phyloP scores from a whole-genome alignment of 495 filamentous ascomycete genomes.

The Podospora fimiseda region DNA sequence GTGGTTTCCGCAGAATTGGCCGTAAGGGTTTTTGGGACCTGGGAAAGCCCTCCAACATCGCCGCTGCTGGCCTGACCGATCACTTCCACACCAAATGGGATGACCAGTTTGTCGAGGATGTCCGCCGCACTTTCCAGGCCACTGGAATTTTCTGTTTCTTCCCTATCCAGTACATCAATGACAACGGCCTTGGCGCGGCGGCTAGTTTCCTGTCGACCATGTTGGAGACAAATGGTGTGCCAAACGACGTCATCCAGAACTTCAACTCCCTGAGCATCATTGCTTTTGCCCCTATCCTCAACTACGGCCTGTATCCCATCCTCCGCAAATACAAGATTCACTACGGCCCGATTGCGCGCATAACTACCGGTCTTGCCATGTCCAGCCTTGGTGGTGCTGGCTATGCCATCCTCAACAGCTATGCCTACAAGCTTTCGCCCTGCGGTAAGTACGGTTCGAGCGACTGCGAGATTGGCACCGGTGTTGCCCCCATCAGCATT shows the following conservation, averaged over 20 bases:
- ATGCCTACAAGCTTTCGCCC: slow-evolving; percentile 56
- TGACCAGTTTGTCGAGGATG: slow-evolving; percentile 53
- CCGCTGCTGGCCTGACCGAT: slow-evolving; percentile 35
- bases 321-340: slow-evolving; percentile 58
- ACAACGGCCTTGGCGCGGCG: slow-evolving; percentile 42
- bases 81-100: slow-evolving; percentile 38
- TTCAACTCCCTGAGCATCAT: slow-evolving; percentile 70
- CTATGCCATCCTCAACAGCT: slow-evolving; percentile 64
- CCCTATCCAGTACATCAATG: slow-evolving; percentile 63
- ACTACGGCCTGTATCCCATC: slow-evolving; percentile 58
- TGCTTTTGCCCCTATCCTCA: slow-evolving; percentile 59
- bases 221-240: slow-evolving; percentile 59
- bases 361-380: slow-evolving; percentile 63
- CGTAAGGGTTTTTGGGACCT: slow-evolving; percentile 56
- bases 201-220: slow-evolving; percentile 52
- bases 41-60: slow-evolving; percentile 56
- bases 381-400: slow-evolving; percentile 57
- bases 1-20: slow-evolving; percentile 49
- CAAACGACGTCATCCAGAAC: slow-evolving; percentile 73
- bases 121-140: slow-evolving; percentile 52
- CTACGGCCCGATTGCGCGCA: slow-evolving; percentile 68
- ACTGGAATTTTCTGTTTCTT: slow-evolving; percentile 58
- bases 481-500: slow-evolving; percentile 45
- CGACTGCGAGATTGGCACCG: slow-evolving; percentile 34
- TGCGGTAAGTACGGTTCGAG: slow-evolving; percentile 42